phyloP scores from a whole-genome alignment of 371 early-diverging fungal genomes.

The Mucor lusitanicus region DNA sequence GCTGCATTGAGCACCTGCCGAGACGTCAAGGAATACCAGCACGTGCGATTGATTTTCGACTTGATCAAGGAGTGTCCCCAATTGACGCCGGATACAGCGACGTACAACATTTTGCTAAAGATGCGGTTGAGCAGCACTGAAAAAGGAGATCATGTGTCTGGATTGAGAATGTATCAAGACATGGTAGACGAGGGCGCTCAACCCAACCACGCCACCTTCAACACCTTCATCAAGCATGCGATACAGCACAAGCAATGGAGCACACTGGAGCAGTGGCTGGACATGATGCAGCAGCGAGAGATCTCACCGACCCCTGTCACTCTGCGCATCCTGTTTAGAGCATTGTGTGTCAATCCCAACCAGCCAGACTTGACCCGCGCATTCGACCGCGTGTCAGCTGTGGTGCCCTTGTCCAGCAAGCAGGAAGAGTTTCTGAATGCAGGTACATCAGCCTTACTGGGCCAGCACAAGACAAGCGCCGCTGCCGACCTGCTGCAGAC shows the following conservation, averaged over 20 bases:
- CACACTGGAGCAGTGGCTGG: constrained; percentile 28
- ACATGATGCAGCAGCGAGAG: constrained; percentile 11
- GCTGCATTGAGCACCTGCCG: constrained; percentile 22
- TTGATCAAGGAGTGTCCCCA: constrained; percentile 27
- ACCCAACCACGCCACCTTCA: constrained; percentile 41
- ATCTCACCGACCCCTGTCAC: constrained; percentile 26
- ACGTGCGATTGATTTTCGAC: constrained; percentile 20
- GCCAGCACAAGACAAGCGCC: constrained; percentile 19
- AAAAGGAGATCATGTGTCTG: neutral
- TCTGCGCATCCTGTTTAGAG: constrained; percentile 30
- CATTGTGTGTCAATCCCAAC: constrained; percentile 8
- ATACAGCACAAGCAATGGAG: constrained; percentile 25
- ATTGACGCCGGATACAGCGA: constrained; percentile 26
- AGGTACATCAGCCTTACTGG: constrained; percentile 23
- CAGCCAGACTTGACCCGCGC: constrained; percentile 14
- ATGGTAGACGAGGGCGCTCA: constrained; percentile 17
- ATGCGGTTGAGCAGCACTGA: constrained; percentile 14
- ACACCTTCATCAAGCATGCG: constrained; percentile 37
- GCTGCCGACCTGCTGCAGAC: constrained; percentile 26
- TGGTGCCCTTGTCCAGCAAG: neutral
- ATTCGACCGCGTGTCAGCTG: constrained; percentile 21
- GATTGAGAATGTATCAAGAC: constrained; percentile 7
- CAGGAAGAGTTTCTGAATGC: constrained; percentile 20
- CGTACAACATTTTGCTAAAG: constrained; percentile 35
- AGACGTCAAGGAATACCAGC: constrained; percentile 15